These are phyloP conservation scores for Sisymbrium altissimum DNA, from an alignment of 345 rosid genomes.

Conservation along the genomic window DNA sequence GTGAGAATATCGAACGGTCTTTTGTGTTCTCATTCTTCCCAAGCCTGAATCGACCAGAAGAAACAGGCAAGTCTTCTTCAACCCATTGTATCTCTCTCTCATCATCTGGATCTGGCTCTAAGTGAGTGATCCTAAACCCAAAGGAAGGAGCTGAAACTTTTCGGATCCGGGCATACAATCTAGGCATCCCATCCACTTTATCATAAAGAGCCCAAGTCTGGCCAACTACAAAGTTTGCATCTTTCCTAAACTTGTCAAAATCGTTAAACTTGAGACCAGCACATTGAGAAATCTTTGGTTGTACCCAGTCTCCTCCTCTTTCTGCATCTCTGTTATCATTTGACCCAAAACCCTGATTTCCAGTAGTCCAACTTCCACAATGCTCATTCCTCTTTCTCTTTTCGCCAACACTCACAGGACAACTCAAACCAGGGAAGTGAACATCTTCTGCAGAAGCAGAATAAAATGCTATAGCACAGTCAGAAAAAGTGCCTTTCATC, in stretches of 20 bases:
- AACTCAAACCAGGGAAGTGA: background rate
- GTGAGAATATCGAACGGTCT: background rate
- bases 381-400: slow-evolving; percentile 13
- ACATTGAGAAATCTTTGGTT: background rate
- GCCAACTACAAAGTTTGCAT: slow-evolving; percentile 47
- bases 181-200: slow-evolving; percentile 54
- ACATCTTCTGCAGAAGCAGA: background rate
- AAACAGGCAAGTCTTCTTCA: background rate
- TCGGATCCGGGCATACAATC: slow-evolving; percentile 56
- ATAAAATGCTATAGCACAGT: background rate
- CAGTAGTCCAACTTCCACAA: background rate
- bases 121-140: slow-evolving; percentile 51
- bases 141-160: slow-evolving; percentile 41
- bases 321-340: background rate
- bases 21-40: background rate
- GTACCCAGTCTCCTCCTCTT: background rate
- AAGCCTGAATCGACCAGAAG: background rate
- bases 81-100: background rate
- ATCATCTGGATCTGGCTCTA: slow-evolving; percentile 48
- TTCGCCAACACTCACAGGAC: background rate
- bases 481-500: background rate
- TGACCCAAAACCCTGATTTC: too few species aligned
- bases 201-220: slow-evolving; percentile 70
- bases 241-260: slow-evolving; percentile 46
- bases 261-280: slow-evolving; percentile 21